Evolutionary conservation across 2,329 filamentous ascomycete genomes (phyloP).

Genomic region (Fusarium nelsonii): DNA sequence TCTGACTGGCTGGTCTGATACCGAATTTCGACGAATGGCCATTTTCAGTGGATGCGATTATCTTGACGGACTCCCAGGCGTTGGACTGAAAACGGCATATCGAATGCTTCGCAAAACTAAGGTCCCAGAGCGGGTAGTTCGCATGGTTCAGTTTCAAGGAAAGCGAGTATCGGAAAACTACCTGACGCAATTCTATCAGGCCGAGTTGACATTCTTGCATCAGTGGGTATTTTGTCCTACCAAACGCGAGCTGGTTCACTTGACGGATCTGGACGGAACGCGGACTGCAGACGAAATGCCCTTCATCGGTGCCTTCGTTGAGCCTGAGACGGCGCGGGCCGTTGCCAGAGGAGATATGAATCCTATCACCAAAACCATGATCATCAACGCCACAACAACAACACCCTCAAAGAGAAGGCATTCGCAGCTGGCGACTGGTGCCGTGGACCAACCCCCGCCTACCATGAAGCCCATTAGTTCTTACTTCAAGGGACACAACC

Average conservation of each 20-base stretch:
- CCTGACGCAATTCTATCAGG: constrained; percentile 82
- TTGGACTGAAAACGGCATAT: constrained; percentile 95
- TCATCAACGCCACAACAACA: constrained; percentile 53
- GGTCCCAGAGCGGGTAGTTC: constrained; percentile 83
- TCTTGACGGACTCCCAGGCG: constrained; percentile 82
- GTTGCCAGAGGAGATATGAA: constrained; percentile 87
- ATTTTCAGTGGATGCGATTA: constrained; percentile 98
- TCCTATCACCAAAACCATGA: constrained; percentile 84
- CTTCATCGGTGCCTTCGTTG: constrained; percentile 82
- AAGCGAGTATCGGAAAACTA: constrained; percentile 88
- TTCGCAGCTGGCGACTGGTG: constrained; percentile 51
- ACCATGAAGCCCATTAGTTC: constrained; percentile 64
- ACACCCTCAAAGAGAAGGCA: constrained; percentile 59
- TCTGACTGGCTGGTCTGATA: constrained; percentile 90
- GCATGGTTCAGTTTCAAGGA: constrained; percentile 88
- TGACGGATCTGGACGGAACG: constrained; percentile 74
- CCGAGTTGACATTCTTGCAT: constrained; percentile 92
- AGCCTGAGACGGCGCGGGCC: constrained; percentile 74
- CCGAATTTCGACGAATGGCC: constrained; percentile 93
- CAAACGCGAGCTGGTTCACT: constrained; percentile 76
- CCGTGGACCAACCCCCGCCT: constrained; percentile 48
- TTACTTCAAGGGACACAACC: constrained; percentile 64
- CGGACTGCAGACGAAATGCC: constrained; percentile 77
- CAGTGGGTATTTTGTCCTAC: constrained; percentile 93
- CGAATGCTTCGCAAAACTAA: constrained; percentile 91